These are phyloP conservation scores for Tetrapisispora taiwanensis DNA, from an alignment of 805 yeast species.

Conservation along the genomic window DNA sequence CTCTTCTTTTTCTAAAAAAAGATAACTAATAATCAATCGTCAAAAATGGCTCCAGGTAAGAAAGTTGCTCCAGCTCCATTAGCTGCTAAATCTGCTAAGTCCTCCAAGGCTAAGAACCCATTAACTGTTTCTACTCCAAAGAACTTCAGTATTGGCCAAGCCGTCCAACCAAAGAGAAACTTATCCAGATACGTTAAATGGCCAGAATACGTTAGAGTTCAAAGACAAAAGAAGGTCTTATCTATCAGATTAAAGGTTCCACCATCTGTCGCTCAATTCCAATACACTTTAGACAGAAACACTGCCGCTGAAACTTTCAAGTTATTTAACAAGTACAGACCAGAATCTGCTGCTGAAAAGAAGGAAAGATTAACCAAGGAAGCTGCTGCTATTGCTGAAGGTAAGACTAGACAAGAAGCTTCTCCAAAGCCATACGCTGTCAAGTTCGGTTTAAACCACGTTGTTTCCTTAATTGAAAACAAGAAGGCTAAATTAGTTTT, in stretches of 20 bases:
- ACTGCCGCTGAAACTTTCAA: constrained; percentile 95
- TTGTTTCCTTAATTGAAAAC: constrained; percentile 93
- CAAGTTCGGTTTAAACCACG: constrained; percentile 98
- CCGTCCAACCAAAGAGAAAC: constrained; percentile 90
- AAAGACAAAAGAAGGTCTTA: constrained; percentile 97
- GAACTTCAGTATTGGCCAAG: constrained; percentile 95
- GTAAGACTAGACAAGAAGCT: constrained; percentile 93
- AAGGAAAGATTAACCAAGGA: constrained; percentile 97
- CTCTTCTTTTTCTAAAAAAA: neutral
- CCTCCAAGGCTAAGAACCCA: constrained; percentile 63
- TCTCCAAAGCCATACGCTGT: constrained; percentile 94
- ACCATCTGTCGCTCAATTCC: constrained; percentile 96
- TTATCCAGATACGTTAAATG: constrained; percentile 95
- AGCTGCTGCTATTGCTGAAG: constrained; percentile 98
- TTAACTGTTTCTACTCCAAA: constrained; percentile 82
- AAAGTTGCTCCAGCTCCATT: constrained; percentile 99
- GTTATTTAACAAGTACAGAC: constrained; percentile 97
- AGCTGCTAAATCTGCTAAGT: constrained; percentile 57
- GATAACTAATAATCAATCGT: constrained; percentile 3
- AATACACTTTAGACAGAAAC: constrained; percentile 94
- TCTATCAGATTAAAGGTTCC: constrained; percentile 96
- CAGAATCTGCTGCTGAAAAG: constrained; percentile 96
- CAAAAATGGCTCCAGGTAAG: constrained; percentile 43
- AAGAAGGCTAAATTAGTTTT: constrained; percentile 96
- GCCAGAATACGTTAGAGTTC: constrained; percentile 97